Evolutionary conservation across 352 stramenopile genomes (phyloP), one percentile per base, ranked within the genome.

Genomic region (Blastocystis sp.): DNA sequence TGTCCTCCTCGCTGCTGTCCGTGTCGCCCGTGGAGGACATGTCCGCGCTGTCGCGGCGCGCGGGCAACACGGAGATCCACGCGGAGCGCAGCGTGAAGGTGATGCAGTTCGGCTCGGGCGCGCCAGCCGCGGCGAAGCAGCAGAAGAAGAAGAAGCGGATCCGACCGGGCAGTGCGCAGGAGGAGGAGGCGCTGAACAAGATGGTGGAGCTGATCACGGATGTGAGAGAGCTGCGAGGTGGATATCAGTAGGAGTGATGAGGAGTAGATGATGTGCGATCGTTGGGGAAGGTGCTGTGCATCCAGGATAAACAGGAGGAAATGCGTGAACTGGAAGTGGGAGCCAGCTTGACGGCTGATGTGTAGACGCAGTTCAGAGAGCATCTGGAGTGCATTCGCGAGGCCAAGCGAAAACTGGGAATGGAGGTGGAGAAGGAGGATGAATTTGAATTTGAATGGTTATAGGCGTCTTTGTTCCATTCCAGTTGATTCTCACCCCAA

Each of bases 21-120:
- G 74, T 84, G 11, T 56, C 53, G 10, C 74, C 74, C 17, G 74
- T 62, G n/a, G 64, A 74, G 41, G 74, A 84, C 40, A 84, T 84
- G 65, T 23, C 74, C 1, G 45, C 74, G 21, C 23, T 84, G 14
- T 67, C 48, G n/a, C 74, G 56, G 56, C 74, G 74, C 48, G 74
- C 74, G 19, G 74, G 60, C 5, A 84, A 84, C 23, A 84, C 74
- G 1, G 60, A 28, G 17, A 70, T 84, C 23, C 74, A 84, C 45
- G 56, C 45, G 23, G 34, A 64, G 43, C 48, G 74, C 21, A 67
- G 45, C 14, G 60, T 84, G n/a, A 84, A 84, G 56, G 61, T 84
- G 60, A 84, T 84, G 74, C 74, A 69, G 10, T 84, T 84, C 69
- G 74, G 74, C 67, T n/a, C 53, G 14, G 45, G 21, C 23, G 48